Conservation (phyloP, 2,329 filamentous ascomycete genomes). For the Paraconiothyrium brasiliense region DNA sequence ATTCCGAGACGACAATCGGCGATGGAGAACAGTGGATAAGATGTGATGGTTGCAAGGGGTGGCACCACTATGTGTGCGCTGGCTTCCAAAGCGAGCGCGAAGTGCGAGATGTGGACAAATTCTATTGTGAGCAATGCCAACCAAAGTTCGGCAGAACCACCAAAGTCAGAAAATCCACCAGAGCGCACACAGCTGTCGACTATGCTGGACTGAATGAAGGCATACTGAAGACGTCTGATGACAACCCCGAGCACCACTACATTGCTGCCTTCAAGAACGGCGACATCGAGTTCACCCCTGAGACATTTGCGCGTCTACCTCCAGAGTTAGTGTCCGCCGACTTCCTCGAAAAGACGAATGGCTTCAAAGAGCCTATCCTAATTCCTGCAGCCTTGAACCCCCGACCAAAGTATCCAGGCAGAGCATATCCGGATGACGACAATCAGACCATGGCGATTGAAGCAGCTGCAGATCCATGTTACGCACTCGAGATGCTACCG, state of each 20-base stretch:
- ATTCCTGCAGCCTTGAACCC: conserved; percentile 71
- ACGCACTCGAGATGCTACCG: conserved; percentile 59
- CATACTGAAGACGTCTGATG: conserved; percentile 70
- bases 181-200: conserved; percentile 72
- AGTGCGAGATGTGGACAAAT: conserved; percentile 73
- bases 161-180: conserved; percentile 71
- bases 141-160: conserved; percentile 70
- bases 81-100: conserved; percentile 72
- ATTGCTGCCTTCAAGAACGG: conserved; percentile 73
- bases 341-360: conserved; percentile 69
- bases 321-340: conserved; percentile 71
- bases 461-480: conserved; percentile 40
- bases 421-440: conserved; percentile 19
- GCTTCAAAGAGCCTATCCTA: conserved; percentile 73
- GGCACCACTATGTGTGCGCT: conserved; percentile 74
- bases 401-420: conserved; percentile 51
- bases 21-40: conserved; percentile 72
- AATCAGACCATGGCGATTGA: conserved; percentile 9
- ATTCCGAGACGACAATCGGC: conserved; percentile 61
- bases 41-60: conserved; percentile 73
- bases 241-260: conserved; percentile 73
- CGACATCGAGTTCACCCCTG: conserved; percentile 67
- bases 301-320: conserved; percentile 70
- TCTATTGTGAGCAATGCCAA: conserved; percentile 69
- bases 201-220: conserved; percentile 74